Evolutionary conservation across 2,329 filamentous ascomycete genomes (phyloP).

Genomic region (Pleoardoris graminearum): DNA sequence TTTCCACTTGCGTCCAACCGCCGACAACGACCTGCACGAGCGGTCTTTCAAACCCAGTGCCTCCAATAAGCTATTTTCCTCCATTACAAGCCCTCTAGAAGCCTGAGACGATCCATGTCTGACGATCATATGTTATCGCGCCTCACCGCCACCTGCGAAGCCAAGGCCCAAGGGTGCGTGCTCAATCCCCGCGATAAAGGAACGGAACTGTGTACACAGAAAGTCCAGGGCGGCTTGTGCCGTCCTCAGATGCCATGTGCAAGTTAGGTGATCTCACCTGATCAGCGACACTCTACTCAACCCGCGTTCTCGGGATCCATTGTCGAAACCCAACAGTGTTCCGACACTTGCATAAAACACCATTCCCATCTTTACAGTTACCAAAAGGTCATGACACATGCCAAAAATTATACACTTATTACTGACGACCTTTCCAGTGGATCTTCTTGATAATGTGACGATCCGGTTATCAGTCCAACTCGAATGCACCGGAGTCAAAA

Average conservation of each 20-base stretch:
- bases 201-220: background rate
- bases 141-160: slow-evolving; percentile 5
- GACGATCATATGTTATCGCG: slow-evolving; percentile 23
- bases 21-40: slow-evolving; percentile 26
- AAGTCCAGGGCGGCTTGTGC: background rate
- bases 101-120: slow-evolving; percentile 19
- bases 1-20: slow-evolving; percentile 25
- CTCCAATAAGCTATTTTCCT: slow-evolving; percentile 11
- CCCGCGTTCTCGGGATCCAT: background rate
- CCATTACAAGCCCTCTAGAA: slow-evolving; percentile 31
- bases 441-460: too few species aligned
- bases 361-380: too few species aligned
- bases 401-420: too few species aligned
- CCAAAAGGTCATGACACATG: too few species aligned
- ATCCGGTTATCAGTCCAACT: too few species aligned
- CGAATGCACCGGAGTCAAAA: too few species aligned
- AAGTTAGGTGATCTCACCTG: background rate
- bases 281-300: background rate
- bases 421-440: too few species aligned
- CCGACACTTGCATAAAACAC: too few species aligned
- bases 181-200: background rate
- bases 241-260: background rate
- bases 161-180: slow-evolving; percentile 5
- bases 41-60: slow-evolving; percentile 11
- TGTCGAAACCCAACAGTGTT: background rate